These are phyloP conservation scores for Colletotrichum limetticola DNA, from an alignment of 2,329 filamentous ascomycete genomes.

Conservation along the genomic window DNA sequence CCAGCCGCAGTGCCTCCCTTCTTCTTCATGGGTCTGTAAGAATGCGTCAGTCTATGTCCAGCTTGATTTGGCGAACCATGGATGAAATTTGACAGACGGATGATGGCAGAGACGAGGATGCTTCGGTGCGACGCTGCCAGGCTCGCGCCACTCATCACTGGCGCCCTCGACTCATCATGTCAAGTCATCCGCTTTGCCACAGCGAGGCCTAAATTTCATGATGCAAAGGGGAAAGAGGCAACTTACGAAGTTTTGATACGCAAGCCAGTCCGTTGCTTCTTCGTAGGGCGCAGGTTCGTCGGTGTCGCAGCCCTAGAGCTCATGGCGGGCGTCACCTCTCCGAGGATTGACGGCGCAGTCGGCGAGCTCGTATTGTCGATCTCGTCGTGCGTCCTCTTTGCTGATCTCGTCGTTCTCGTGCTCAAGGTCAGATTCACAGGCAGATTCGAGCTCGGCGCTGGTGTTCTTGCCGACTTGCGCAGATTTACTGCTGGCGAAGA, in stretches of 20 bases:
- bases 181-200: slow-evolving; percentile 14
- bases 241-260: slow-evolving; percentile 79
- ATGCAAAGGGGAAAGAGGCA: slow-evolving; percentile 19
- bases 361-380: slow-evolving; percentile 65
- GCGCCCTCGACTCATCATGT: slow-evolving; percentile 3
- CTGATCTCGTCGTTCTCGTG: slow-evolving; percentile 59
- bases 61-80: background rate
- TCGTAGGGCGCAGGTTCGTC: slow-evolving; percentile 62
- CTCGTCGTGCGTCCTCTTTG: slow-evolving; percentile 67
- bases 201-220: background rate
- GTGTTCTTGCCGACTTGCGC: slow-evolving; percentile 28
- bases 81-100: slow-evolving; percentile 26
- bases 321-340: slow-evolving; percentile 57
- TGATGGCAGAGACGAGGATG: slow-evolving; percentile 24
- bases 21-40: slow-evolving; percentile 78
- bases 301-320: slow-evolving; percentile 72
- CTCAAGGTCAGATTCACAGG: slow-evolving; percentile 8
- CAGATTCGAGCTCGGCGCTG: slow-evolving; percentile 19
- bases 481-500: slow-evolving; percentile 30
- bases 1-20: slow-evolving; percentile 76
- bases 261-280: slow-evolving; percentile 70
- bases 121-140: slow-evolving; percentile 12
- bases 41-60: slow-evolving; percentile 2
- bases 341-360: slow-evolving; percentile 58
- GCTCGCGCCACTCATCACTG: slow-evolving; percentile 16